phyloP scores from a whole-genome alignment of 1,284 basidiomycete genomes.

The Phaffia rhodozyma region DNA sequence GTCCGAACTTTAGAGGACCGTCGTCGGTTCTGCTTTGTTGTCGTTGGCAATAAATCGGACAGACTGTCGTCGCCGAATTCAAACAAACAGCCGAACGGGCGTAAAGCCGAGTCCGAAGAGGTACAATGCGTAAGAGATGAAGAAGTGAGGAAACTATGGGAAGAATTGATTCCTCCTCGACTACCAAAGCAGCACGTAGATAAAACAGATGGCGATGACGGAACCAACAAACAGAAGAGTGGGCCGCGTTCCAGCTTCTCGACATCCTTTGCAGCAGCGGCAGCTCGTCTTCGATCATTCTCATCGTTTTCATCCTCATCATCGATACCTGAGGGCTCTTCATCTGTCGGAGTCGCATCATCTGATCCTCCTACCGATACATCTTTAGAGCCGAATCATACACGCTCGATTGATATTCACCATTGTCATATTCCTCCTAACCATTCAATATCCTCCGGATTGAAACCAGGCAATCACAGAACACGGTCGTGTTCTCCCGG shows the following conservation, averaged over 20 bases:
- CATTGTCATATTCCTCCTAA: not conserved
- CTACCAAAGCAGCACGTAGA: not conserved
- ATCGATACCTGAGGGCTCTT: not conserved
- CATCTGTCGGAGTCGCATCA: too few species aligned
- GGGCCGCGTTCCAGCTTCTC: not conserved
- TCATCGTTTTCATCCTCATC: constrained; percentile 1
- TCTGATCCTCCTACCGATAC: too few species aligned
- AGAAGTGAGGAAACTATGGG: constrained; percentile 5
- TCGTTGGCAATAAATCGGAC: constrained; percentile 71
- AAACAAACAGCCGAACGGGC: constrained; percentile 14
- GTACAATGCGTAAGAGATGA: constrained; percentile 15
- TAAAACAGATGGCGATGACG: not conserved
- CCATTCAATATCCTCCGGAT: not conserved
- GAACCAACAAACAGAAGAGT: not conserved
- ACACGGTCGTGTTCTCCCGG: not conserved
- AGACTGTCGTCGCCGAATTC: constrained; percentile 26
- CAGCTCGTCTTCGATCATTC: not conserved
- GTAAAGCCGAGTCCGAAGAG: not conserved
- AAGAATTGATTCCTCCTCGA: constrained; percentile 14
- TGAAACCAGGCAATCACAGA: not conserved
- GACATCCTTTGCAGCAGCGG: not conserved
- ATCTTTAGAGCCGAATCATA: not conserved
- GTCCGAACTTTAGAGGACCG: constrained; percentile 44
- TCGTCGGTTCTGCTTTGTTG: constrained; percentile 49
- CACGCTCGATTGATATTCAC: not conserved